Evolutionary conservation across 2,329 filamentous ascomycete genomes (phyloP).

Genomic region (Penicillium hordei): DNA sequence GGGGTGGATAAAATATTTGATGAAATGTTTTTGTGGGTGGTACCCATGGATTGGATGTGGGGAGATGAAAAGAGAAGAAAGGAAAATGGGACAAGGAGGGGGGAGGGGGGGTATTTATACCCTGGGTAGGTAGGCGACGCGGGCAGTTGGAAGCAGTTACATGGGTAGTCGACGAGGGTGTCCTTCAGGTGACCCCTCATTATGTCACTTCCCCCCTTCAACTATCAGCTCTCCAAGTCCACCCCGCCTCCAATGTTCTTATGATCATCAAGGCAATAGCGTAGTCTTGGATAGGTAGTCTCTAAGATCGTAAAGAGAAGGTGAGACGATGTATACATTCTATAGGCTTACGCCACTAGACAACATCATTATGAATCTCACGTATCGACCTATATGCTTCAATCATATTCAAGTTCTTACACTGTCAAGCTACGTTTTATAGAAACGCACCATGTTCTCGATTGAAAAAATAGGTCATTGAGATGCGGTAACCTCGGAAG

Average conservation of each 20-base stretch:
- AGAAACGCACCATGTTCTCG: not conserved
- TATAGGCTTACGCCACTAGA: not conserved
- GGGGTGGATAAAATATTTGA: not conserved
- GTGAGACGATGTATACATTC: not conserved
- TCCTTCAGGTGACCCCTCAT: not conserved
- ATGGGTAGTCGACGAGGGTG: not conserved
- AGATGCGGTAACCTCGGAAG: not conserved
- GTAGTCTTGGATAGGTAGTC: not conserved
- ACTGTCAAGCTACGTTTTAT: not conserved
- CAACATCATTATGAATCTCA: not conserved
- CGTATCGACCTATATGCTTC: too few relatives aligned
- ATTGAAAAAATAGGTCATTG: not conserved
- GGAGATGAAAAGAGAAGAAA: not conserved
- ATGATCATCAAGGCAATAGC: too few relatives aligned
- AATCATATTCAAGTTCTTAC: too few relatives aligned
- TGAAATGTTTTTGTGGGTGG: not conserved
- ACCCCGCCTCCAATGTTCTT: fast-evolving
- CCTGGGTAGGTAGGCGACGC: not conserved
- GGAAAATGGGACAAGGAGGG: not conserved
- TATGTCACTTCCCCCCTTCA: not conserved
- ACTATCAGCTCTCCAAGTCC: not conserved
- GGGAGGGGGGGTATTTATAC: not conserved
- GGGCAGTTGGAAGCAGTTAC: too few relatives aligned
- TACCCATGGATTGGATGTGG: not conserved
- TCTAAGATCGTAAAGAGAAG: not conserved